These are phyloP conservation scores for Hemisphaericaspora xylofermentans DNA, from an alignment of 1,139 yeast species.

Conservation along the genomic window DNA sequence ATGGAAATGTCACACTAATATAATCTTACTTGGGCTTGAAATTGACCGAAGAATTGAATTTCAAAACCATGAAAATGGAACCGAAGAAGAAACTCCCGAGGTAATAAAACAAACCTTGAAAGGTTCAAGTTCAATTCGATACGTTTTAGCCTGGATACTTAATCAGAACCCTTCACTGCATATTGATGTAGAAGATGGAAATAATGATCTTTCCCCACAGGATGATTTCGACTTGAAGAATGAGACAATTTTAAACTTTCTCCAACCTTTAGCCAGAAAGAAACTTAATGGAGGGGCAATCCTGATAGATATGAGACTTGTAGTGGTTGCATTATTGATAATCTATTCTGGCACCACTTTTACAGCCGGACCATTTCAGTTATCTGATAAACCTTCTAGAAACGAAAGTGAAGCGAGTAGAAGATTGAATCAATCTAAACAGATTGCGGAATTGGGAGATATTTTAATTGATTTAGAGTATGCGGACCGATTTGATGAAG, in stretches of 20 bases:
- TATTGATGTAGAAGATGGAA: conserved; percentile 17
- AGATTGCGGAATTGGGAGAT: conserved; percentile 47
- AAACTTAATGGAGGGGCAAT: conserved; percentile 57
- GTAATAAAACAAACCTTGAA: conserved; percentile 52
- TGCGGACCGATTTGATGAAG: conserved; percentile 72
- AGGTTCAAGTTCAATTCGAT: conserved; percentile 64
- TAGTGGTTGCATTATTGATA: conserved; percentile 29
- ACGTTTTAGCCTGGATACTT: conserved; percentile 58
- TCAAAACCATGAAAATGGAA: conserved; percentile 30
- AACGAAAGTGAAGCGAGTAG: conserved; percentile 20
- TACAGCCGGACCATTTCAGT: conserved; percentile 16
- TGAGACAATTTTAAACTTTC: conserved; percentile 53
- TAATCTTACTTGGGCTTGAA: conserved; percentile 57
- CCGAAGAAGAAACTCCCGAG: conserved; percentile 44
- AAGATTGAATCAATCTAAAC: conserved; percentile 22
- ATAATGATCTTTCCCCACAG: conserved; percentile 19
- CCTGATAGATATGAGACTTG: conserved; percentile 50
- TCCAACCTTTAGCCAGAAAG: conserved; percentile 62
- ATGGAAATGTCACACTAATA: conserved; percentile 65
- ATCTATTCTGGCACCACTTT: conserved; percentile 25
- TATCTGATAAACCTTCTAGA: conserved; percentile 14
- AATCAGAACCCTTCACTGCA: conserved; percentile 44
- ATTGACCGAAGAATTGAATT: conserved; percentile 62
- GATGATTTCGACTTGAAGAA: conserved; percentile 53
- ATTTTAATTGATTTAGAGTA: conserved; percentile 57